Evolutionary conservation across 2,329 filamentous ascomycete genomes (phyloP).

Genomic region (Ophiostoma himal-ulmi): DNA sequence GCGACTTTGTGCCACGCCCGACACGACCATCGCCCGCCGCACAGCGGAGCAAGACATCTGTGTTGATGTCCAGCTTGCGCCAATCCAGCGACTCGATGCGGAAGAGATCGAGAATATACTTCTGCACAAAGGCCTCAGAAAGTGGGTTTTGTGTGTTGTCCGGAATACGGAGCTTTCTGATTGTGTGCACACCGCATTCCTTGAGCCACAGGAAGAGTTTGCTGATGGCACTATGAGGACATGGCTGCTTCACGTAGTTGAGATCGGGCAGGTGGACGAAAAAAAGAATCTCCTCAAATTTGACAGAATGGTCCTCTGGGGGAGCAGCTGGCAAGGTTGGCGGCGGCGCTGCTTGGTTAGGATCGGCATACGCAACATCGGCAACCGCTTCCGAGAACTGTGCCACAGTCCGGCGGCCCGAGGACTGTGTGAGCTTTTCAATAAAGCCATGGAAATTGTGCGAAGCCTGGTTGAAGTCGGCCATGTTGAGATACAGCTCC

Average conservation of each 20-base stretch:
- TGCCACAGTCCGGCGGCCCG: background rate
- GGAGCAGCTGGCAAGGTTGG: background rate
- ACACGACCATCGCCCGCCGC: background rate
- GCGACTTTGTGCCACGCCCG: background rate
- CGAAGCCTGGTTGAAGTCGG: conserved; percentile 8
- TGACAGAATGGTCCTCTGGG: background rate
- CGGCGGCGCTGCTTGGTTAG: background rate
- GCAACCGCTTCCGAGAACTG: background rate
- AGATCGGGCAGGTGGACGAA: conserved; percentile 22
- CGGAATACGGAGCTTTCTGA: conserved; percentile 17
- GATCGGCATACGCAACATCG: background rate
- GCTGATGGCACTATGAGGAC: conserved; percentile 11
- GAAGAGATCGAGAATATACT: conserved; percentile 17
- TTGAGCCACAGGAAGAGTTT: conserved; percentile 20
- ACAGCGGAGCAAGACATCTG: background rate
- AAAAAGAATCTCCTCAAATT: conserved; percentile 3
- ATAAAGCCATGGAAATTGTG: conserved; percentile 7
- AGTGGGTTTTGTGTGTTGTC: conserved; percentile 18
- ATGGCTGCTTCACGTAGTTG: conserved; percentile 17
- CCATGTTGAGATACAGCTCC: conserved; percentile 4
- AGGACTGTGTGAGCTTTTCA: background rate
- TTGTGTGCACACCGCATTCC: conserved; percentile 6
- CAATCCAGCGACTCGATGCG: conserved; percentile 20
- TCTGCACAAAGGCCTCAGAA: conserved; percentile 16
- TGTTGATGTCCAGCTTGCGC: conserved; percentile 22